Evolutionary conservation across 2,329 filamentous ascomycete genomes (phyloP).

Genomic region (Ascochyta viciae-villosae): DNA sequence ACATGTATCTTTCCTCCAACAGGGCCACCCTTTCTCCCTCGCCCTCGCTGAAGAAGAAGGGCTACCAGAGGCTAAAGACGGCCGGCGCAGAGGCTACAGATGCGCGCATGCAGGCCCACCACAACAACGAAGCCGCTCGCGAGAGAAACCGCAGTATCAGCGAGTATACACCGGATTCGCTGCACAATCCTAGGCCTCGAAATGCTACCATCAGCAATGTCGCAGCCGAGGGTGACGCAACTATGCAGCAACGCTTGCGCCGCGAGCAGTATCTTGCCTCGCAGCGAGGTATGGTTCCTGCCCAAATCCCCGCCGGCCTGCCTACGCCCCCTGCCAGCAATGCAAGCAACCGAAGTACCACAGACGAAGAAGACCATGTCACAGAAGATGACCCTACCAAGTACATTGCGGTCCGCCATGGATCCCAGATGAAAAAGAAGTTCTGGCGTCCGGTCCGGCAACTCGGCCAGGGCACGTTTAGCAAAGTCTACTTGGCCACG

Average conservation of each 20-base stretch:
- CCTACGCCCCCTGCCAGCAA: conserved; percentile 81
- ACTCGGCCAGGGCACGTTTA: conserved; percentile 94
- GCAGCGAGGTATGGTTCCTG: conserved; percentile 74
- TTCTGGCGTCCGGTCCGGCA: conserved; percentile 80
- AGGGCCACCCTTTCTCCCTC: conserved; percentile 47
- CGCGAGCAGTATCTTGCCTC: conserved; percentile 83
- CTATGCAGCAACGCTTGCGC: conserved; percentile 64
- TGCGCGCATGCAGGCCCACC: conserved; percentile 38
- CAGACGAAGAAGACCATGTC: conserved; percentile 62
- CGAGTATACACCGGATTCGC: conserved; percentile 80
- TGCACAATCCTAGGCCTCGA: conserved; percentile 70
- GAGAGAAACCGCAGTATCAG: conserved; percentile 82
- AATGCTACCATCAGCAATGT: conserved; percentile 70
- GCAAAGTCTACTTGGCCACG: conserved; percentile 89
- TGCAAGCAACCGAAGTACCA: conserved; percentile 65
- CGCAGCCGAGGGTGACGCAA: conserved; percentile 55
- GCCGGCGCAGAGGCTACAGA: conserved; percentile 50
- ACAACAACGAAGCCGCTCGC: conserved; percentile 55
- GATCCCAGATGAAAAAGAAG: conserved; percentile 74
- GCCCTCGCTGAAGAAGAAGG: conserved; percentile 55
- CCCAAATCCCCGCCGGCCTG: conserved; percentile 52
- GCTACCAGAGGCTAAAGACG: conserved; percentile 54
- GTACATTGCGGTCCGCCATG: conserved; percentile 56
- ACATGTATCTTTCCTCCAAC: conserved; percentile 40
- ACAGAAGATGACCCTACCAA: conserved; percentile 52